phyloP scores from a whole-genome alignment of 2,329 filamentous ascomycete species.

The Diaporthe humulicola region DNA sequence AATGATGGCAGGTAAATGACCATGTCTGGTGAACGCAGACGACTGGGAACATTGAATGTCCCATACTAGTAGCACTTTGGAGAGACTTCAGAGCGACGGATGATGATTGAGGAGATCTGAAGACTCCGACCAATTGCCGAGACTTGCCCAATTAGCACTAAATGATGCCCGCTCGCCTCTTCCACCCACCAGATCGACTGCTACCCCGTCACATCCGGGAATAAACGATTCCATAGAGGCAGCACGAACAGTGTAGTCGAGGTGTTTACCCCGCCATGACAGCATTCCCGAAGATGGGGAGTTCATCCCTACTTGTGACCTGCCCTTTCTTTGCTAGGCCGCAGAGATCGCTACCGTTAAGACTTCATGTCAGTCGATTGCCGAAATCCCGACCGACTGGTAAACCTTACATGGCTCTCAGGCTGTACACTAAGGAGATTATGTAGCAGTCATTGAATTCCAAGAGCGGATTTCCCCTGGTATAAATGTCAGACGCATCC shows the following conservation, averaged over 20 bases:
- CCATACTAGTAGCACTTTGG: too few relatives aligned
- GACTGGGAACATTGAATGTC: too few relatives aligned
- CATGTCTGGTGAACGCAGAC: too few relatives aligned
- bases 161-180: background rate
- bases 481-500: background rate
- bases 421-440: background rate
- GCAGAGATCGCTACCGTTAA: background rate
- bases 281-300: background rate
- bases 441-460: too few relatives aligned
- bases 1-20: too few relatives aligned
- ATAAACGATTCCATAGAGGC: background rate
- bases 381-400: background rate
- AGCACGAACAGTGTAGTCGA: background rate
- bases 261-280: background rate
- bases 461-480: background rate
- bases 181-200: background rate
- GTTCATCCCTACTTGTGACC: background rate
- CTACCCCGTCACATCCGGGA: background rate
- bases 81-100: too few relatives aligned
- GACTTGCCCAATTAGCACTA: background rate
- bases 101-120: background rate
- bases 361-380: background rate
- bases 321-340: background rate
- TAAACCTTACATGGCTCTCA: background rate
- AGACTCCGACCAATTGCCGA: background rate